These are phyloP conservation scores for Leccinum uliginosum DNA, from an alignment of 768 basidiomycete species.

Conservation along the genomic window DNA sequence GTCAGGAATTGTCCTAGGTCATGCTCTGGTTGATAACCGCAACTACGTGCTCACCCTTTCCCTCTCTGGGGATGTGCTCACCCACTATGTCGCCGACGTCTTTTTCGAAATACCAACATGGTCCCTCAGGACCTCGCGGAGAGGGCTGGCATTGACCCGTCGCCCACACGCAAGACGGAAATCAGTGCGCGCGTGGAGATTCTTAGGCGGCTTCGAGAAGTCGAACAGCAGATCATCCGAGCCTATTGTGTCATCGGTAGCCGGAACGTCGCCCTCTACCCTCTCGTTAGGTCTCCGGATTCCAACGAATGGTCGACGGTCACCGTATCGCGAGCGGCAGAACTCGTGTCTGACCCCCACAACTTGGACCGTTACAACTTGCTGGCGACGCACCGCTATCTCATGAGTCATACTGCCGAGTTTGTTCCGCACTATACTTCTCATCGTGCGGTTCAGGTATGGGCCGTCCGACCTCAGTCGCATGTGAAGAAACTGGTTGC, in stretches of 20 bases:
- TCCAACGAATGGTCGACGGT: conserved; percentile 51
- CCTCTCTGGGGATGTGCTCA: conserved; percentile 48
- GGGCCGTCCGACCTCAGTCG: conserved; percentile 58
- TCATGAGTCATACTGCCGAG: conserved; percentile 50
- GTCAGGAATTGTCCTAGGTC: conserved; percentile 28
- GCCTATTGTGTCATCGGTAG: conserved; percentile 34
- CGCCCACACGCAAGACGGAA: conserved; percentile 33
- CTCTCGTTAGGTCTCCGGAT: conserved; percentile 40
- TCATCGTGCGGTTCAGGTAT: conserved; percentile 47
- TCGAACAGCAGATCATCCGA: conserved; percentile 47
- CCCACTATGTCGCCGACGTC: conserved; percentile 48
- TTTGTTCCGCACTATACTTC: conserved; percentile 48
- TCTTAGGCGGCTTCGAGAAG: conserved; percentile 51
- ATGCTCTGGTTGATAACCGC: conserved; percentile 31
- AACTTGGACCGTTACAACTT: conserved; percentile 33
- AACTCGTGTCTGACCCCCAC: conserved; percentile 34
- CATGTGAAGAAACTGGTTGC: conserved; percentile 49
- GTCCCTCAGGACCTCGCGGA: conserved; percentile 40
- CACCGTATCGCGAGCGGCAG: conserved; percentile 51
- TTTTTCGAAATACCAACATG: conserved; percentile 59
- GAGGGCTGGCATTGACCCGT: conserved; percentile 41
- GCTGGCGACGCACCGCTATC: conserved; percentile 55
- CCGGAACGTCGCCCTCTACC: conserved; percentile 36
- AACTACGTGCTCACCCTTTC: conserved; percentile 28
- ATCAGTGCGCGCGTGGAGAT: conserved; percentile 61